phyloP scores from a whole-genome alignment of 768 basidiomycete genomes.

The Sarcodon sp. region DNA sequence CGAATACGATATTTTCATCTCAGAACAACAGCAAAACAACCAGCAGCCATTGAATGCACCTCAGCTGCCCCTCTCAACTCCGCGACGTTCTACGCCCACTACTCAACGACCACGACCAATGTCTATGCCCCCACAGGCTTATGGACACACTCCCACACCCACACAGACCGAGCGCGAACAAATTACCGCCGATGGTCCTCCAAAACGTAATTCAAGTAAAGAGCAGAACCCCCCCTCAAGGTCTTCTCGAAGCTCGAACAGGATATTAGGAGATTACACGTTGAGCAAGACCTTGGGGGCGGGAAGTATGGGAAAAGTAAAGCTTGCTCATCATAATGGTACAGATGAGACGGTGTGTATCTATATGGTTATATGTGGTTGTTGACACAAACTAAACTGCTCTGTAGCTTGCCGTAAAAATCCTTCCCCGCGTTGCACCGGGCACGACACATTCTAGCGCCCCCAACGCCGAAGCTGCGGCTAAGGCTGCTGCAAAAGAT shows the following conservation, averaged over 20 bases:
- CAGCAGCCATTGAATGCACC: slow-evolving; percentile 19
- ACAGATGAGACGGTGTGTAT: slow-evolving; percentile 81
- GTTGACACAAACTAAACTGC: slow-evolving; percentile 3
- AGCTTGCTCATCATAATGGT: slow-evolving; percentile 80
- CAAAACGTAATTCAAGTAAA: slow-evolving; percentile 3
- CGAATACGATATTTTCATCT: slow-evolving; percentile 54
- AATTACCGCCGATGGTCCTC: slow-evolving; percentile 11
- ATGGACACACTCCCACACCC: slow-evolving; percentile 16
- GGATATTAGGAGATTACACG: slow-evolving; percentile 87
- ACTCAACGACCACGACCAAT: slow-evolving; percentile 42
- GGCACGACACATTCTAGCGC: slow-evolving; percentile 35
- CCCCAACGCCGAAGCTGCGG: slow-evolving; percentile 39
- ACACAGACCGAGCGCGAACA: slow-evolving; percentile 14
- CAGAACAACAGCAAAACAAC: slow-evolving; percentile 18
- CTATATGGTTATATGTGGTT: slow-evolving; percentile 1
- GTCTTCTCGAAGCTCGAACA: slow-evolving; percentile 21
- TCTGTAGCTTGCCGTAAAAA: slow-evolving; percentile 90
- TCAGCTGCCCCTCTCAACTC: slow-evolving; percentile 18
- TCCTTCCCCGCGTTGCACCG: slow-evolving; percentile 78
- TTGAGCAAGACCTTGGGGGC: slow-evolving; percentile 95
- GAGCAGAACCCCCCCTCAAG: slow-evolving; percentile 9
- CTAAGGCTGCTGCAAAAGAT: slow-evolving; percentile 79
- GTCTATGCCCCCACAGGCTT: slow-evolving; percentile 64
- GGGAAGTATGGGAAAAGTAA: slow-evolving; percentile 99
- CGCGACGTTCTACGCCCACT: slow-evolving; percentile 10